Evolutionary conservation across 768 basidiomycete genomes (phyloP).

Genomic region (Phanerochaete sordida): DNA sequence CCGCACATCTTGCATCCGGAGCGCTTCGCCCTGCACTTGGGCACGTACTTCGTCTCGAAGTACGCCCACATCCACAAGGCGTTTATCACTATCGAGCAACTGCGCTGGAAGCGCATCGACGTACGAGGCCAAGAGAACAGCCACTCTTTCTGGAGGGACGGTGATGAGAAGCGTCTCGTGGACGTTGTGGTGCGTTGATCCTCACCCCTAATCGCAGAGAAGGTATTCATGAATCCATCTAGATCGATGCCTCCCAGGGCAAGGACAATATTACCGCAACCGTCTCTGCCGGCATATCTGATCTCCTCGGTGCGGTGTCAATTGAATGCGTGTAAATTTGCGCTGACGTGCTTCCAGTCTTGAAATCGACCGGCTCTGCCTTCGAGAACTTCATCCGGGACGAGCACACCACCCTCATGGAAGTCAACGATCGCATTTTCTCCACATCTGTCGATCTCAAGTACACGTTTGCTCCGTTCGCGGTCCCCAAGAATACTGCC

Average conservation of each 20-base stretch:
- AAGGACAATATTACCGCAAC: constrained; percentile 59
- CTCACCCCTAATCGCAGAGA: neutral
- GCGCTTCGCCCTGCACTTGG: constrained; percentile 85
- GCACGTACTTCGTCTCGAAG: constrained; percentile 73
- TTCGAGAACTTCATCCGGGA: constrained; percentile 81
- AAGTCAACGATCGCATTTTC: constrained; percentile 87
- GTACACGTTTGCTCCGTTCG: constrained; percentile 58
- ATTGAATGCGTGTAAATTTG: neutral
- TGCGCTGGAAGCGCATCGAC: constrained; percentile 80
- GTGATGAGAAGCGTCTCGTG: constrained; percentile 77
- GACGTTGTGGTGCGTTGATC: constrained; percentile 23
- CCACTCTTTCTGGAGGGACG: constrained; percentile 85
- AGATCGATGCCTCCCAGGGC: constrained; percentile 66
- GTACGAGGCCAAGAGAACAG: constrained; percentile 50
- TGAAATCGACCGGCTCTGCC: constrained; percentile 86
- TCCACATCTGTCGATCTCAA: constrained; percentile 80
- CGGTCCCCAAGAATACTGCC: constrained; percentile 37
- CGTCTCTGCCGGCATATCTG: constrained; percentile 69
- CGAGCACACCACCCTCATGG: constrained; percentile 82
- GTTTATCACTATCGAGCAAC: constrained; percentile 68
- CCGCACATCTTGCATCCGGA: constrained; percentile 83
- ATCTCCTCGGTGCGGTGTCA: constrained; percentile 66
- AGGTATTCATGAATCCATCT: constrained; percentile 6
- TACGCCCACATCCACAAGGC: constrained; percentile 75
- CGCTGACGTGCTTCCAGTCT: constrained; percentile 44